Base-by-base conservation (phyloP, 2,329 filamentous ascomycete genomes). In the Colletotrichum musae region DNA sequence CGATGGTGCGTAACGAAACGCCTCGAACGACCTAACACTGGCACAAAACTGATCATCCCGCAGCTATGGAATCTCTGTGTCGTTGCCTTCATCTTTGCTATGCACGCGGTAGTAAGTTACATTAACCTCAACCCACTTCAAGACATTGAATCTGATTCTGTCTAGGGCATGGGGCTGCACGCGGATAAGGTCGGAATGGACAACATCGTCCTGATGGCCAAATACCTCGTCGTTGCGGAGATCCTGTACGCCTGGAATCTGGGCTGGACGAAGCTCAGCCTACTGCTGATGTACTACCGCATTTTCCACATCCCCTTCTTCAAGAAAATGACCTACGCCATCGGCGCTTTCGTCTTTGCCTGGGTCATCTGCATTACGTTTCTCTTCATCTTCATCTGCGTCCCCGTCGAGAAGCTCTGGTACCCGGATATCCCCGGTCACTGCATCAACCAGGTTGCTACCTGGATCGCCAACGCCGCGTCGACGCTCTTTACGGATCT, bases 261-360 rank as follows among this genome's bases (percentile, higher is more conserved):
- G 4, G 83, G 81, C 47, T 81, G 84, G 77, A 84, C 85, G n/a
- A 88, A 87, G 71, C 63, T 86, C 15, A 82, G 82, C 58, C 77
- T 88, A 24, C 73, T 88, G 52, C 75, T 86, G 50, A 86, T 88
- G 84, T 87, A 87, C 77, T 81, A 81, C 72, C 84, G 85, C 73
- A 85, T 88, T 71, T 88, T 88, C 74, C 83, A 78, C 21, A 76
- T 83, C 5, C 77, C 77, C 0, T 80, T 79, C 66, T 83, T 87
- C 69, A 81, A 81, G 72, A 81, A 77, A 67, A 80, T 80, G 73
- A 79, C 80, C 1, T 81, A 79, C 72, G 73, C 76, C 3, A 78
- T 87, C 5, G 82, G 80, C 9, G 68, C 72, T 16, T 81, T 88
- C 6, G 79, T 84, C 45, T 78, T 86, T 65, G 75, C 76, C 24